These are phyloP conservation scores for Candida peoriensis DNA, from an alignment of 805 yeast species.

Conservation along the genomic window DNA sequence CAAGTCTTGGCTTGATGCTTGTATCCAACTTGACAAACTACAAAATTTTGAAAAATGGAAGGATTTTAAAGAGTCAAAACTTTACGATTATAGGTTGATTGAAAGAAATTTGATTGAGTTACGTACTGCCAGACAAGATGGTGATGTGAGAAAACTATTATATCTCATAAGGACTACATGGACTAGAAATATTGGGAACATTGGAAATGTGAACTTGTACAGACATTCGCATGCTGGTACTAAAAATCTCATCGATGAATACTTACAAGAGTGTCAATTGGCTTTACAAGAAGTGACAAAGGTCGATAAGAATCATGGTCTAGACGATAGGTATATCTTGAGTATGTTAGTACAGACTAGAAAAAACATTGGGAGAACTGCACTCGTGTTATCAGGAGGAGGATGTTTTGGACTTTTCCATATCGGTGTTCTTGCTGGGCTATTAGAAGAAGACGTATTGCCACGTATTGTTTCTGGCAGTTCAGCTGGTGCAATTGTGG, in stretches of 20 bases:
- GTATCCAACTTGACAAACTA: constrained; percentile 58
- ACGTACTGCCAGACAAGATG: constrained; percentile 48
- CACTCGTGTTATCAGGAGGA: constrained; percentile 93
- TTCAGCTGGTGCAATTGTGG: constrained; percentile 94
- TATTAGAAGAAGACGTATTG: constrained; percentile 65
- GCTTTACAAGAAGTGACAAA: constrained; percentile 28
- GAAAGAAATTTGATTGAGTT: constrained; percentile 48
- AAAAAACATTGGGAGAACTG: constrained; percentile 90
- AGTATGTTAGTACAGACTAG: constrained; percentile 83
- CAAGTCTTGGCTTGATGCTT: constrained; percentile 62
- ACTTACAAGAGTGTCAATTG: constrained; percentile 69
- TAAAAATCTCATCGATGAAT: constrained; percentile 75
- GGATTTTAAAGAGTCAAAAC: constrained; percentile 45
- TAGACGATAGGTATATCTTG: constrained; percentile 67
- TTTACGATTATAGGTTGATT: constrained; percentile 71
- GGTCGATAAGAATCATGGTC: constrained; percentile 17
- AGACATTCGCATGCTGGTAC: constrained; percentile 83
- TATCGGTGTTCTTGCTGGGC: constrained; percentile 82
- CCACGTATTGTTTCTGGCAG: constrained; percentile 92
- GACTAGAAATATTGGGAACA: constrained; percentile 80
- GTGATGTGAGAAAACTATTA: constrained; percentile 57
- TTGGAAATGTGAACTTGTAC: constrained; percentile 77
- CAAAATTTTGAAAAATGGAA: constrained; percentile 74
- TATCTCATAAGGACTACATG: constrained; percentile 81
- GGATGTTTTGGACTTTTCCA: constrained; percentile 91